A percentile compares a stretch with the other conserved stretches of the same genome.
Evolutionary conservation across 257 asterid genomes (phyloP).

Genomic region (Fraxinus anomala): DNA sequence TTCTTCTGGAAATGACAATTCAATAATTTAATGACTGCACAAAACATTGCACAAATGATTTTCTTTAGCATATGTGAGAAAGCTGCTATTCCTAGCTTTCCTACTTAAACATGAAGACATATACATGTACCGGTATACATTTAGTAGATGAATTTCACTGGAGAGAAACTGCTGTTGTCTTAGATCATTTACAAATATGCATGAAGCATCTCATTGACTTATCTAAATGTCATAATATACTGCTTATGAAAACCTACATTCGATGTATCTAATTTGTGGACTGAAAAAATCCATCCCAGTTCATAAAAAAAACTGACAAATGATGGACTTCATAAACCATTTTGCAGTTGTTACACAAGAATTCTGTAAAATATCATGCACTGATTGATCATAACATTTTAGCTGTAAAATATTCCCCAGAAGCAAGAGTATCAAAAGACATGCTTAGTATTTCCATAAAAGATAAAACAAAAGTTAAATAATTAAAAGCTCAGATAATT

Average conservation of each 20-base stretch:
- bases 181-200: neutral
- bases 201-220: neutral
- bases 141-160: neutral
- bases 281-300: neutral
- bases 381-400: neutral
- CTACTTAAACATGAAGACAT: neutral
- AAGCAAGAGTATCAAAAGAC: neutral
- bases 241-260: neutral
- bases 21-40: neutral
- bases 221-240: neutral
- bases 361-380: neutral
- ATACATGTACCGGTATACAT: neutral
- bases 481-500: conserved; percentile 2
- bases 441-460: neutral
- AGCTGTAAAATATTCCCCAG: neutral
- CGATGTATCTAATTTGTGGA: neutral
- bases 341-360: neutral
- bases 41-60: neutral
- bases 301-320: neutral
- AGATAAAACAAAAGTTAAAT: neutral
- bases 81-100: neutral
- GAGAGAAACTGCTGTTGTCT: neutral
- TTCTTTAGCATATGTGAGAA: neutral
- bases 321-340: neutral
- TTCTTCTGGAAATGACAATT: neutral